Percentiles rank a stretch among this genome's conserved stretches.
These are phyloP conservation scores for Pseudoscleropodium purum DNA, from an alignment of 225 moss, liverwort and hornwort species.

Conservation along the genomic window DNA sequence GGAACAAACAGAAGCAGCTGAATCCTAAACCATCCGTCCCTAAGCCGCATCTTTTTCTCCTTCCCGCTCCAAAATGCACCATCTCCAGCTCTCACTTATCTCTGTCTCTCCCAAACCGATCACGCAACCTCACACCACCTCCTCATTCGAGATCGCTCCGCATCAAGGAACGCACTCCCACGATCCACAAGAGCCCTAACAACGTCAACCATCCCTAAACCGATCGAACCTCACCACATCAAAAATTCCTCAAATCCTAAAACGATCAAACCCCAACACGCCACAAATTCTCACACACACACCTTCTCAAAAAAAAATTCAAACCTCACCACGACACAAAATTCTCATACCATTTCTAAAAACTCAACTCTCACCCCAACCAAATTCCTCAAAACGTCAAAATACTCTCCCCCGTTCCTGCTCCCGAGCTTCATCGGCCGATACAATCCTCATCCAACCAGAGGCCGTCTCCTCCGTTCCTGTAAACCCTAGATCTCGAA, in stretches of 20 bases:
- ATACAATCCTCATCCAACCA: not conserved
- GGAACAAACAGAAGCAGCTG: constrained; percentile 7
- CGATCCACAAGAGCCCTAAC: not conserved
- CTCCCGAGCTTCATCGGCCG: not conserved
- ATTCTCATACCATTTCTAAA: not conserved
- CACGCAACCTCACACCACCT: constrained; percentile 14
- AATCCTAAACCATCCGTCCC: not conserved
- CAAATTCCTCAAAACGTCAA: not conserved
- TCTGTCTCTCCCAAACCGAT: not conserved
- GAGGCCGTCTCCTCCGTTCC: not conserved
- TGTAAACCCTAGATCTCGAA: constrained; percentile 17
- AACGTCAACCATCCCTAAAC: not conserved
- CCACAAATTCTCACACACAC: not conserved
- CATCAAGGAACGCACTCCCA: not conserved
- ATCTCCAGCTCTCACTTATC: constrained; percentile 1
- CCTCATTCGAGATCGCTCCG: constrained; percentile 9
- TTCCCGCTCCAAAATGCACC: constrained; percentile 1
- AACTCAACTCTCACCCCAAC: not conserved
- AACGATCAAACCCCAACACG: not conserved
- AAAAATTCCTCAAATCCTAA: not conserved
- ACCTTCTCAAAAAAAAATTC: too few species aligned
- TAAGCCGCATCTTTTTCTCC: not conserved
- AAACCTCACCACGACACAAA: not conserved
- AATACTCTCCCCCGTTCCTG: not conserved
- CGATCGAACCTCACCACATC: not conserved